Evolutionary conservation across 371 early-diverging fungal genomes (phyloP), one percentile per base, ranked within the genome.

Genomic region (Mucor indicus): DNA sequence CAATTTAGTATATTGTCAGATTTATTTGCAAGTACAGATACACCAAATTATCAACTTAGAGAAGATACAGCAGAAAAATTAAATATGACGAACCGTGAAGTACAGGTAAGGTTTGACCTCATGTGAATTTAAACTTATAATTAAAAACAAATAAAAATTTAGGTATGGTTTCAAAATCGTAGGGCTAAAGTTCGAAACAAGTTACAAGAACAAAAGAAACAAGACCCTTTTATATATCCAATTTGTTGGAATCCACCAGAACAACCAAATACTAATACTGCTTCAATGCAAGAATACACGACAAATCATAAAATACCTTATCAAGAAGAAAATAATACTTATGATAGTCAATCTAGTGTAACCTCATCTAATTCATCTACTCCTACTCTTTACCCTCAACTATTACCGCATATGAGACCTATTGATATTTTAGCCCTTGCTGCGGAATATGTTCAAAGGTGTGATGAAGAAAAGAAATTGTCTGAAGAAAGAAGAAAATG

Each of bases 61-160:
- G 92, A 90, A 55, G 69, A 75, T 49, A 82, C 96, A 23, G 90
- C 92, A 5, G 77, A 79, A 45, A 80, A 89, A 62, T 74, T 98
- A 27, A 79, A 81, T 50, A 96, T 98, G 96, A 91, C 93, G 36
- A 90, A 88, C 53, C 81, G 98, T 45, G 89, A 90, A 64, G 90
- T 98, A 24, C 96, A 99, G 84, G 84, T 81, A 75, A 49, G 13
- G 17, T 27, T 29, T 23, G 16, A 35, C 24, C 12, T 29, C 12
- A 38, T 42, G 38, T 48, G 27, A 32, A 23, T 31, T 23, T 22
- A 27, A 24, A 7, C 11, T 23, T 25, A 54, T 30, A 25, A 45
- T 29, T 22, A 29, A 30, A 32, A 20, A 51, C 13, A 37, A 44
- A 44, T 12, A 30, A 38, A 29, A 6, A 24, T 30, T 41, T 17